Conservation (phyloP, 495 filamentous ascomycete genomes). For the Haplographium delicatum region DNA sequence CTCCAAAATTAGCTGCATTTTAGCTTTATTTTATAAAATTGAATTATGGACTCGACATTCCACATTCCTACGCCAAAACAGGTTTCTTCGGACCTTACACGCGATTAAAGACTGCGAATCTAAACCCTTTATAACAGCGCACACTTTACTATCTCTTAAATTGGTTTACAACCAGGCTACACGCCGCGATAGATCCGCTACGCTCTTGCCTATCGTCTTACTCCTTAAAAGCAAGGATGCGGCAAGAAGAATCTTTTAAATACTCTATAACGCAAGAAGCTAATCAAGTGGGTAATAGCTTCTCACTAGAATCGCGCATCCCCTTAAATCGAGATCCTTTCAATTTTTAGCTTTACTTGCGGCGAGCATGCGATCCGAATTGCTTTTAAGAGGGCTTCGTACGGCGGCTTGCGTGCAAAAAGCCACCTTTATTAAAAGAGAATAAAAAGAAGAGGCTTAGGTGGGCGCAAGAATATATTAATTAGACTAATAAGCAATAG, state of each 20-base stretch:
- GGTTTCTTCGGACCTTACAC: conserved; percentile 14
- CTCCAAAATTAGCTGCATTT: too few species aligned
- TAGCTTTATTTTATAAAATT: too few species aligned
- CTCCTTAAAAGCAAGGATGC: conserved; percentile 23
- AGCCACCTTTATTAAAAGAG: background rate
- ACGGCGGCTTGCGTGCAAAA: background rate
- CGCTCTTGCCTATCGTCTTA: conserved; percentile 16
- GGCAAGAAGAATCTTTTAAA: conserved; percentile 21
- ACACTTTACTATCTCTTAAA: conserved; percentile 20
- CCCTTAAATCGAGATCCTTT: conserved; percentile 23
- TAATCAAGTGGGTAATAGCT: conserved; percentile 24
- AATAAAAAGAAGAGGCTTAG: conserved; percentile 5
- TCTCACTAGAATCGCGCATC: conserved; percentile 18
- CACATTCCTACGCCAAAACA: too few species aligned
- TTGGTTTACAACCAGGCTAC: conserved; percentile 20
- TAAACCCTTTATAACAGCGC: conserved; percentile 17
- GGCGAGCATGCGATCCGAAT: background rate
- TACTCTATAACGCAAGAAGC: conserved; percentile 20
- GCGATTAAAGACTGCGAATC: conserved; percentile 25
- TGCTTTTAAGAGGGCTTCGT: too few species aligned
- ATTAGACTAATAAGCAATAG: conserved; percentile 24
- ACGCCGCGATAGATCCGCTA: conserved; percentile 26
- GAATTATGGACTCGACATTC: too few species aligned
- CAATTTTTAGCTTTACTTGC: conserved; percentile 20
- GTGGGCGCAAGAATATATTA: conserved; percentile 8